phyloP scores from a whole-genome alignment of 306 rosid genomes.

The Quercus variabilis region DNA sequence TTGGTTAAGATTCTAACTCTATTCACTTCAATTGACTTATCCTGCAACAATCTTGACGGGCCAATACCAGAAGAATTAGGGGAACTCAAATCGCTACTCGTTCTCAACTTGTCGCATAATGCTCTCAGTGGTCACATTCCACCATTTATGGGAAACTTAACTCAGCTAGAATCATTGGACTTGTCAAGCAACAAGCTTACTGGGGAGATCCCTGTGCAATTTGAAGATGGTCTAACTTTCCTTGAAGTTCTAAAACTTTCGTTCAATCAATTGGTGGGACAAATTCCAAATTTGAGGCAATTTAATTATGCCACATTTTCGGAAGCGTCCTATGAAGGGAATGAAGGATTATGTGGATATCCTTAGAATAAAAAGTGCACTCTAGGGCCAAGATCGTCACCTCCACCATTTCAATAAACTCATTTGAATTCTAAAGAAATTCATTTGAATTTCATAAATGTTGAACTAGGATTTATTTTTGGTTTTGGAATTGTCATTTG shows the following conservation, averaged over 20 bases:
- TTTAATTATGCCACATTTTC: constrained; percentile 5
- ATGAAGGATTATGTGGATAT: constrained; percentile 28
- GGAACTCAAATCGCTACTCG: background rate
- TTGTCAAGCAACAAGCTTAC: constrained; percentile 29
- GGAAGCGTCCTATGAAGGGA: background rate
- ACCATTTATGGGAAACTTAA: constrained; percentile 10
- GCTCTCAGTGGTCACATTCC: constrained; percentile 26
- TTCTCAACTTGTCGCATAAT: constrained; percentile 38
- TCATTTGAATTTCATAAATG: too few relatives aligned
- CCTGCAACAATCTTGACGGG: constrained; percentile 23
- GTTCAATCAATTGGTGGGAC: constrained; percentile 19
- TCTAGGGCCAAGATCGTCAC: background rate
- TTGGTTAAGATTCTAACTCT: constrained; percentile 23
- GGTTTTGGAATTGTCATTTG: too few relatives aligned
- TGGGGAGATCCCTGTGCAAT: constrained; percentile 13
- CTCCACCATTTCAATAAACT: background rate
- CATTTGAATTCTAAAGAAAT: too few relatives aligned
- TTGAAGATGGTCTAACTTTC: constrained; percentile 17
- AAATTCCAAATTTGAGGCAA: background rate
- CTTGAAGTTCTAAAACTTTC: constrained; percentile 32
- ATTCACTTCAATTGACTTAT: constrained; percentile 34
- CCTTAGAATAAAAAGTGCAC: constrained; percentile 1
- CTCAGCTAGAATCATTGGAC: constrained; percentile 34
- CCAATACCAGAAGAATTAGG: constrained; percentile 22
- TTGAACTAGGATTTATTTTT: too few relatives aligned